Evolutionary conservation across 371 early-diverging fungal species (phyloP).

Genomic region (Mycotypha africana): DNA sequence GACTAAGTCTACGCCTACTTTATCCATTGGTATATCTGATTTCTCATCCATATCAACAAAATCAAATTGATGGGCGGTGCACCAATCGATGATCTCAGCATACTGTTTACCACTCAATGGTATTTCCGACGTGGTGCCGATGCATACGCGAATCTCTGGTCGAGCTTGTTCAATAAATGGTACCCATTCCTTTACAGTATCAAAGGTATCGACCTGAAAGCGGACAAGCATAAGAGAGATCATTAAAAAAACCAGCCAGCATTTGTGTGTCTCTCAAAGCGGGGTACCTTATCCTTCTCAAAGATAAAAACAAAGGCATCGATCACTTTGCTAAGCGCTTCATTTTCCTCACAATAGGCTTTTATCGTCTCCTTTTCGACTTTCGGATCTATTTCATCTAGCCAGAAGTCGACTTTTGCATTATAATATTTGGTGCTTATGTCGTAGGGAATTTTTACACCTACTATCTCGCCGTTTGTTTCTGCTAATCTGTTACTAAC

Average conservation of each 20-base stretch:
- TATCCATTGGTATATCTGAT: slow-evolving; percentile 25
- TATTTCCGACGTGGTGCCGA: slow-evolving; percentile 13
- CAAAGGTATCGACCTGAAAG: slow-evolving; percentile 51
- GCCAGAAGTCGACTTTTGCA: slow-evolving; percentile 65
- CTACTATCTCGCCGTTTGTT: slow-evolving; percentile 33
- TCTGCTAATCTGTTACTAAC: slow-evolving; percentile 23
- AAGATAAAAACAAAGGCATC: slow-evolving; percentile 69
- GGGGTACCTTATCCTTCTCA: slow-evolving; percentile 46
- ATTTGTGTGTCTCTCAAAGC: too few species aligned
- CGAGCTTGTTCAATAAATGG: slow-evolving; percentile 48
- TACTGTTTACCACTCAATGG: slow-evolving; percentile 1
- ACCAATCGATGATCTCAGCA: slow-evolving; percentile 36
- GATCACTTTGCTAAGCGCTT: slow-evolving; percentile 51
- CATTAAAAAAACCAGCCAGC: too few species aligned
- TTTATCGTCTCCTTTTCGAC: slow-evolving; percentile 32
- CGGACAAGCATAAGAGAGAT: too few species aligned
- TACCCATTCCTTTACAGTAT: slow-evolving; percentile 49
- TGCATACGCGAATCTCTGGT: slow-evolving; percentile 55
- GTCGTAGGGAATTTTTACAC: slow-evolving; percentile 55
- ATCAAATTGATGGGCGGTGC: slow-evolving; percentile 61
- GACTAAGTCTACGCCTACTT: slow-evolving; percentile 28
- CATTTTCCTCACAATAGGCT: slow-evolving; percentile 39
- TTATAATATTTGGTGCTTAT: slow-evolving; percentile 71
- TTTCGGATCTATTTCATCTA: slow-evolving; percentile 46
- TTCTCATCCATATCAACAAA: slow-evolving; percentile 52